Percentiles rank a stretch among this genome's conserved stretches.
Conservation (phyloP, 225 moss, liverwort and hornwort species). For the Rhytidiadelphus loreus region DNA sequence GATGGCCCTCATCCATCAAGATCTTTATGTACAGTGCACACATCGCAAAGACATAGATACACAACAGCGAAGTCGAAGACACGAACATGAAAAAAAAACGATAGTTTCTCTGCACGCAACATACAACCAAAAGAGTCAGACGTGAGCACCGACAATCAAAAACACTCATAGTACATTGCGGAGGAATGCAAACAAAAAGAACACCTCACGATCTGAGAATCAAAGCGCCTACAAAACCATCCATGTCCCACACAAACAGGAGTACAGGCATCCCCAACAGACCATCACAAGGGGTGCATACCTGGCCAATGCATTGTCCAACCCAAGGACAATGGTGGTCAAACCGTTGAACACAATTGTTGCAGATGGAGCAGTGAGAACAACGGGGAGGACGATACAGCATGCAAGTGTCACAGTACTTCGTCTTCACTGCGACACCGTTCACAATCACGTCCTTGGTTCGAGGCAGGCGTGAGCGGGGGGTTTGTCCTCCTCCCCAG, state of each 20-base stretch:
- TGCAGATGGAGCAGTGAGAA: conserved; percentile 99
- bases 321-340: conserved; percentile 99
- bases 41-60: conserved; percentile 84
- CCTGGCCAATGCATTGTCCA: conserved; percentile 98
- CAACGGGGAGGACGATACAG: conserved; percentile 95
- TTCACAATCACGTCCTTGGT: conserved; percentile 92
- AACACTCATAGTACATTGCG: not conserved
- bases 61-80: conserved; percentile 63
- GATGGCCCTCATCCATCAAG: conserved; percentile 45
- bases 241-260: not conserved
- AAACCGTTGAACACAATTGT: conserved; percentile 91
- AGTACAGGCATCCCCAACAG: not conserved
- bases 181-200: not conserved
- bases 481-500: conserved; percentile 82
- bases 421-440: conserved; percentile 76
- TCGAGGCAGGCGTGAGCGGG: conserved; percentile 66
- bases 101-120: conserved; percentile 69
- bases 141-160: not conserved
- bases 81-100: conserved; percentile 95
- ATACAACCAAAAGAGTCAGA: not conserved
- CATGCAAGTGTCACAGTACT: conserved; percentile 99
- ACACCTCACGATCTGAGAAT: not conserved
- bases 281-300: not conserved
- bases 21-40: conserved; percentile 78
- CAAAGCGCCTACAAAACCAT: not conserved